phyloP scores from a whole-genome alignment of 1,139 yeast species.

The Pichia sp. region DNA sequence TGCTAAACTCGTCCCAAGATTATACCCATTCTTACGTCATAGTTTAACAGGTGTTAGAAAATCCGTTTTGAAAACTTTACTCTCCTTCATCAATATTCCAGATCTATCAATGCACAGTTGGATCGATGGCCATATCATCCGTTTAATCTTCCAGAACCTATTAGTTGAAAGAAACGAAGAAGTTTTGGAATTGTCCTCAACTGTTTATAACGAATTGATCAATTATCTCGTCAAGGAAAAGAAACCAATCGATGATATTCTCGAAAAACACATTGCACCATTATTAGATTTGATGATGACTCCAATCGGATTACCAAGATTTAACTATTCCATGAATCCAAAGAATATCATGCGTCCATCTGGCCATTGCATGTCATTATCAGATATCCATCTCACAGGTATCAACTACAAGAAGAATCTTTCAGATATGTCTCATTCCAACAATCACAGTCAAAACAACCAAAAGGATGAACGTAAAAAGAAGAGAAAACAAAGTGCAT shows the following conservation, averaged over 20 bases:
- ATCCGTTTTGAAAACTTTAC: conserved; percentile 79
- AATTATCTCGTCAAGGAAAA: conserved; percentile 39
- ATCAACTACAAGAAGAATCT: conserved; percentile 27
- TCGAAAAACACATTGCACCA: conserved; percentile 56
- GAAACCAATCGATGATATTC: conserved; percentile 45
- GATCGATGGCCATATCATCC: conserved; percentile 70
- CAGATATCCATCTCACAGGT: conserved; percentile 29
- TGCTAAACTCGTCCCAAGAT: conserved; percentile 78
- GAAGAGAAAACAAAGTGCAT: conserved; percentile 19
- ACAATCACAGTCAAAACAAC: conserved; percentile 5
- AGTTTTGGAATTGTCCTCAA: conserved; percentile 62
- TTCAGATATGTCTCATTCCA: not conserved
- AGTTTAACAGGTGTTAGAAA: conserved; percentile 90
- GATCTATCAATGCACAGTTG: conserved; percentile 69
- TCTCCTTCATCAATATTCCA: conserved; percentile 71
- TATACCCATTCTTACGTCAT: conserved; percentile 92
- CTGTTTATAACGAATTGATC: conserved; percentile 60
- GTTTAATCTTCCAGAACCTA: conserved; percentile 83
- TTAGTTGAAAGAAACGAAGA: conserved; percentile 84
- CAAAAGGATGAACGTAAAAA: conserved; percentile 14
- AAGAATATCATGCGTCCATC: conserved; percentile 77
- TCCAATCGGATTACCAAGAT: conserved; percentile 92
- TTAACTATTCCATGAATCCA: conserved; percentile 82
- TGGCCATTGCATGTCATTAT: conserved; percentile 48
- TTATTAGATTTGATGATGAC: conserved; percentile 77